Conservation (phyloP, 305 asterid genomes). For the Fraxinus sp. region DNA sequence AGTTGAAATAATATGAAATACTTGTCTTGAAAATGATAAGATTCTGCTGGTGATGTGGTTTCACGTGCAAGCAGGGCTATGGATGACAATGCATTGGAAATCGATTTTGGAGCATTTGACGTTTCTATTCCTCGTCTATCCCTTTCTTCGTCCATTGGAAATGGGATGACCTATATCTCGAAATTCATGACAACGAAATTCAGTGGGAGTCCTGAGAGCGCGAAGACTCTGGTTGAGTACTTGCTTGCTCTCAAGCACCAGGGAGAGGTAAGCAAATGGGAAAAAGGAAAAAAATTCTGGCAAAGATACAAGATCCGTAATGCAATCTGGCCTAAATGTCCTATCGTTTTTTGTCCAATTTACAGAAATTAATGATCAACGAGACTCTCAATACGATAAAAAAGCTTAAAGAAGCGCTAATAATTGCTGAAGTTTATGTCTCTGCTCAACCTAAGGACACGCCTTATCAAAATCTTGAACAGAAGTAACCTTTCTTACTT, state of each 20-base stretch:
- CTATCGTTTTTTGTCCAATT: background rate
- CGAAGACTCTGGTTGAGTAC: slow-evolving; percentile 56
- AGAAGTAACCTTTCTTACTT: slow-evolving; percentile 39
- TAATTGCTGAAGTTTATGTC: slow-evolving; percentile 54
- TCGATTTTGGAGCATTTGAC: slow-evolving; percentile 73
- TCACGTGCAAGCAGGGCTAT: slow-evolving; percentile 51
- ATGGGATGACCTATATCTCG: slow-evolving; percentile 54
- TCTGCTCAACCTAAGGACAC: slow-evolving; percentile 58
- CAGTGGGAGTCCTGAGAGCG: slow-evolving; percentile 44
- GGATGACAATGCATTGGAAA: slow-evolving; percentile 71
- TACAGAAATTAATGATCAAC: slow-evolving; percentile 78
- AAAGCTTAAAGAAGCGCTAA: slow-evolving; percentile 59
- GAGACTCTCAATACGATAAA: slow-evolving; percentile 50
- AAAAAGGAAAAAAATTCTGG: background rate
- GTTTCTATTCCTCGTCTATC: slow-evolving; percentile 43
- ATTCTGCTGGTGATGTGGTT: background rate
- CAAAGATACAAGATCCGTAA: background rate
- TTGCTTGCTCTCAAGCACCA: slow-evolving; percentile 58
- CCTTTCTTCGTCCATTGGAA: slow-evolving; percentile 63
- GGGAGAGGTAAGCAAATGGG: slow-evolving; percentile 55
- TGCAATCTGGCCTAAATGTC: background rate
- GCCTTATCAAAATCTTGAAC: slow-evolving; percentile 56
- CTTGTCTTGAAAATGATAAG: background rate
- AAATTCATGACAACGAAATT: slow-evolving; percentile 64
- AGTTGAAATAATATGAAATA: slow-evolving; percentile 15